Evolutionary conservation across 345 rosid genomes (phyloP), one percentile per base, ranked within the genome.

Genomic region (Dipteronia dyeriana): DNA sequence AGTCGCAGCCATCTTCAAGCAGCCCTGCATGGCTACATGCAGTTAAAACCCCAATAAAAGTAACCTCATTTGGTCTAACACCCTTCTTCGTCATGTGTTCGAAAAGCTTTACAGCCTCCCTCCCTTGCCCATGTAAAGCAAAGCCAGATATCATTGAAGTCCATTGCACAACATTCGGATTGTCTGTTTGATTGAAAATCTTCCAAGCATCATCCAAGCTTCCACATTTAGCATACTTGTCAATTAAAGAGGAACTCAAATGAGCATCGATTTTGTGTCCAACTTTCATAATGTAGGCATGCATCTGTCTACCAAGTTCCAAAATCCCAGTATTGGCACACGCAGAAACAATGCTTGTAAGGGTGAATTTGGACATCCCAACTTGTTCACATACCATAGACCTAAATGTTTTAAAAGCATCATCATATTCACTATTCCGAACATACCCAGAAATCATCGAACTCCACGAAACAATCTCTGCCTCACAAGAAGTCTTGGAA

Each of bases 11-110:
- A 74, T 84, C 89, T 77, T 81, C 76, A 38, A 85, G 74, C 82
- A 86, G 76, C 25, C 92, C 90, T 0, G 86, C 81, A 69, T 87
- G 90, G 85, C 85, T 80, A 73, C 92, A 89, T 10, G 90, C 92
- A 68, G 87, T 84, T 80, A 89, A 79, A 71, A 89, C 82, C 29
- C 82, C 87, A 4, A 89, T 68, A 81, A 89, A 86, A 57, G 88
- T 81, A 7, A 86, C 79, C 79, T 80, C 85, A 63, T 86, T 89
- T 17, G 92, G 90, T 74, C 20, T 70, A 70, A 82, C 69, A 73
- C 89, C 82, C 75, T 79, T 68, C 54, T 71, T 70, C 17, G 77
- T 59, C 88, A 83, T 84, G 63, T 7, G 7, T 10, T 86, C 61
- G 8, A 89, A 82, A 39, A 84, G 85, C 62, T 0, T 22, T 70